Conservation (phyloP, 2,329 filamentous ascomycete species). For the Colletotrichum chlorophyti region DNA sequence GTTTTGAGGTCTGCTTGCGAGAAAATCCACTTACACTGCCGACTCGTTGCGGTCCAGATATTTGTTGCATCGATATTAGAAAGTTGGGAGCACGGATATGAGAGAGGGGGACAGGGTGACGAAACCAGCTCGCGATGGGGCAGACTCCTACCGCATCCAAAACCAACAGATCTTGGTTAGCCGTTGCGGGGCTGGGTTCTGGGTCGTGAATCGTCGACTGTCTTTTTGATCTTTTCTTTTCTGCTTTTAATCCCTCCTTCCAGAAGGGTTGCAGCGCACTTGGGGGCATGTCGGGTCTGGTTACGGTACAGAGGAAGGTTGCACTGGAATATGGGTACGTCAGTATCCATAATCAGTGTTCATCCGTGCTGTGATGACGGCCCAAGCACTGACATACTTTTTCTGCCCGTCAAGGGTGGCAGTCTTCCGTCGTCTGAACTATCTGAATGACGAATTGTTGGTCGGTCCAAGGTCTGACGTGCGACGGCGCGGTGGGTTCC, state of each 20-base stretch:
- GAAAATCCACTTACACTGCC: conserved; percentile 1
- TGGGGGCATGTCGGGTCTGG: background rate
- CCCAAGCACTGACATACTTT: conserved; percentile 4
- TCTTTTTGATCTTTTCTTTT: no score
- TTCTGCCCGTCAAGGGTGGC: no score
- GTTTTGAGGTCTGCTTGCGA: conserved; percentile 17
- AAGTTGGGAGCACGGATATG: no score
- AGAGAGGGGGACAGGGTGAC: conserved; percentile 15
- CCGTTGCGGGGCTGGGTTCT: conserved; percentile 20
- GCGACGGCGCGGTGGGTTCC: no score
- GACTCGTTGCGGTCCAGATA: background rate
- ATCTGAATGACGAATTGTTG: background rate
- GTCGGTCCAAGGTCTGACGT: background rate
- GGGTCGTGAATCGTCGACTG: conserved; percentile 19
- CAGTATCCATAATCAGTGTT: conserved; percentile 19
- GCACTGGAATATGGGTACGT: conserved; percentile 1
- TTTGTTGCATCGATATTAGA: conserved; percentile 20
- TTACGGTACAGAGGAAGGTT: background rate
- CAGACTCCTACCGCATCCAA: conserved; percentile 9
- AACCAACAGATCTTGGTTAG: conserved; percentile 26
- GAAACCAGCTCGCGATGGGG: conserved; percentile 18
- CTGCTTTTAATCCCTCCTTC: no score
- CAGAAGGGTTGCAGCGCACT: background rate
- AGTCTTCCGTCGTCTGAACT: conserved; percentile 5
- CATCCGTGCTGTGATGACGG: conserved; percentile 16